Conservation (phyloP, 75 land plant species). For the Chamaecyparis obtusa region DNA sequence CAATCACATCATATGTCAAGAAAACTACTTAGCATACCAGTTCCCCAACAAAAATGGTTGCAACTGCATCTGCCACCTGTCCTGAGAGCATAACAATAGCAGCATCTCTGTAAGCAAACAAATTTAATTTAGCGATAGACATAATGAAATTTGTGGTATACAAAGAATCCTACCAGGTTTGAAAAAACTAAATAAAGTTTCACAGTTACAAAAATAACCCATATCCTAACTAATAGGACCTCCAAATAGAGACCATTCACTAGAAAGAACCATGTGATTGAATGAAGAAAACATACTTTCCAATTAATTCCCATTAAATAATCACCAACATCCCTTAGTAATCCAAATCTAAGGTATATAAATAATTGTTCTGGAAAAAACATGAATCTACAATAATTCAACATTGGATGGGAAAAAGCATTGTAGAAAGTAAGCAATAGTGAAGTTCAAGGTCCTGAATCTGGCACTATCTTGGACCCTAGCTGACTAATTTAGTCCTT, state of each 20-base stretch:
- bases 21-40: constrained; percentile 47
- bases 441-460: background rate
- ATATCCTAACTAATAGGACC: background rate
- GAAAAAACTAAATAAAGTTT: background rate
- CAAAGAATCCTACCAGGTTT: background rate
- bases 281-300: background rate
- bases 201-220: too few relatives aligned
- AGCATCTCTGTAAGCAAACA: constrained; percentile 54
- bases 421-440: background rate
- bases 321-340: background rate
- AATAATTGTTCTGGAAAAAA: background rate
- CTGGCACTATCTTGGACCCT: too few relatives aligned
- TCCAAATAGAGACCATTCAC: background rate
- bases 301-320: background rate
- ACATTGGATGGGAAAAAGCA: background rate
- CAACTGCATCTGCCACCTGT: constrained; percentile 82
- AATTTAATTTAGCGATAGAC: background rate
- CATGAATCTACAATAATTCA: background rate
- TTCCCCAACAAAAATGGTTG: constrained; percentile 81
- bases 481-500: too few relatives aligned
- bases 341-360: background rate
- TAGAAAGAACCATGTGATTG: background rate
- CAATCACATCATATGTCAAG: constrained; percentile 3
- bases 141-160: constrained; percentile 2
- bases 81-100: constrained; percentile 92